Evolutionary conservation across 352 stramenopile species (phyloP).

Genomic region (Phytophthora tentaculata): DNA sequence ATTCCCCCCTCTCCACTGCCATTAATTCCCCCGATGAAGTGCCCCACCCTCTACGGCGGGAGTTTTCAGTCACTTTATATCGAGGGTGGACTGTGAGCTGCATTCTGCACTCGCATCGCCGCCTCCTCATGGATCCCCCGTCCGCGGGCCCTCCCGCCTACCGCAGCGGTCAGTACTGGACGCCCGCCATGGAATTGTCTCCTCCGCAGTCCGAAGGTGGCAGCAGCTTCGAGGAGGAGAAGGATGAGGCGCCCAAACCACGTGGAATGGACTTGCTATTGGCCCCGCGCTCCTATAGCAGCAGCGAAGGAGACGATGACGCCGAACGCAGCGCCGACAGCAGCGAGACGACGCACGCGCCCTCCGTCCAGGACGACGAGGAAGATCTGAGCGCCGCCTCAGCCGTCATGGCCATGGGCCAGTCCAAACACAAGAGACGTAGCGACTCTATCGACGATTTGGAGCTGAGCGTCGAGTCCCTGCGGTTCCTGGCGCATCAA

Average conservation of each 20-base stretch:
- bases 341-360: background rate
- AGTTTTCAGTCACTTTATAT: conserved; percentile 11
- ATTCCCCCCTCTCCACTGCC: background rate
- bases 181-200: conserved; percentile 21
- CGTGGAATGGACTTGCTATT: conserved; percentile 28
- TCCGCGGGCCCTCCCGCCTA: conserved; percentile 1
- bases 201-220: conserved; percentile 17
- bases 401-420: conserved; percentile 23
- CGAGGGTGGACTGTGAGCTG: conserved; percentile 8
- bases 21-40: background rate
- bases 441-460: conserved; percentile 42
- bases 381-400: conserved; percentile 23
- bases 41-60: background rate
- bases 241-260: conserved; percentile 13
- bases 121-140: conserved; percentile 8
- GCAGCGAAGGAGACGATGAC: conserved; percentile 23
- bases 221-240: conserved; percentile 24
- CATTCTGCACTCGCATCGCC: background rate
- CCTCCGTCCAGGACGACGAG: conserved; percentile 12
- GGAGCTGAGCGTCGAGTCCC: conserved; percentile 38
- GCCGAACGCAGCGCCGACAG: conserved; percentile 10
- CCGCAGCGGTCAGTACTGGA: conserved; percentile 5
- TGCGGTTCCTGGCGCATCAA: conserved; percentile 39
- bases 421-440: conserved; percentile 11
- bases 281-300: conserved; percentile 39